Evolutionary conservation across 208 protist species (phyloP).

Genomic region (Trypanosoma lewisi): DNA sequence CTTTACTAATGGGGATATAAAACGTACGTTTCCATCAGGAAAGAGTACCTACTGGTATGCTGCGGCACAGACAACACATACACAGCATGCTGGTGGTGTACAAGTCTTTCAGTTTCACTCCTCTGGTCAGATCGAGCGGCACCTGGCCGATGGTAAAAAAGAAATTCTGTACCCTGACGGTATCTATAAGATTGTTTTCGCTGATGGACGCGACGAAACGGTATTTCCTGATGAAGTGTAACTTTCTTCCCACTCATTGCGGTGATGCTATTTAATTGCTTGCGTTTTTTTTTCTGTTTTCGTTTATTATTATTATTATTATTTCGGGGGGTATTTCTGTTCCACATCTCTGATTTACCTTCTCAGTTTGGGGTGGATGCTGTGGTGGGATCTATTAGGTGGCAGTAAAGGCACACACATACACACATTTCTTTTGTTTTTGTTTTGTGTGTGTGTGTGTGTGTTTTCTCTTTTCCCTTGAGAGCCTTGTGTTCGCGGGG

Average conservation of each 20-base stretch:
- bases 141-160: slow-evolving; percentile 88
- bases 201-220: slow-evolving; percentile 83
- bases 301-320: slow-evolving; percentile 14
- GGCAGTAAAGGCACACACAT: not conserved
- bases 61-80: slow-evolving; percentile 90
- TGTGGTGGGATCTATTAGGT: not conserved
- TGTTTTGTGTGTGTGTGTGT: no score
- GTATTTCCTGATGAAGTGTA: slow-evolving; percentile 51
- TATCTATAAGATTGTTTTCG: slow-evolving; percentile 83
- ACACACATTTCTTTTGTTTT: not conserved
- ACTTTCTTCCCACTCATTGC: slow-evolving; percentile 7
- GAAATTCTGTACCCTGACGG: slow-evolving; percentile 93
- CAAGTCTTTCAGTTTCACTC: slow-evolving; percentile 90
- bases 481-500: not conserved
- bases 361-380: not conserved
- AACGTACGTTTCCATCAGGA: slow-evolving; percentile 85
- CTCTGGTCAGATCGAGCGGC: slow-evolving; percentile 88
- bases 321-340: not conserved
- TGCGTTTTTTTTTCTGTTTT: slow-evolving; percentile 18
- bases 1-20: slow-evolving; percentile 93
- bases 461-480: no score
- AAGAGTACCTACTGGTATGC: slow-evolving; percentile 93
- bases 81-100: slow-evolving; percentile 77
- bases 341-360: not conserved
- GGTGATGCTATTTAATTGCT: slow-evolving; percentile 8